phyloP scores from a whole-genome alignment of 805 yeast genomes.

The Ogataea corticis region DNA sequence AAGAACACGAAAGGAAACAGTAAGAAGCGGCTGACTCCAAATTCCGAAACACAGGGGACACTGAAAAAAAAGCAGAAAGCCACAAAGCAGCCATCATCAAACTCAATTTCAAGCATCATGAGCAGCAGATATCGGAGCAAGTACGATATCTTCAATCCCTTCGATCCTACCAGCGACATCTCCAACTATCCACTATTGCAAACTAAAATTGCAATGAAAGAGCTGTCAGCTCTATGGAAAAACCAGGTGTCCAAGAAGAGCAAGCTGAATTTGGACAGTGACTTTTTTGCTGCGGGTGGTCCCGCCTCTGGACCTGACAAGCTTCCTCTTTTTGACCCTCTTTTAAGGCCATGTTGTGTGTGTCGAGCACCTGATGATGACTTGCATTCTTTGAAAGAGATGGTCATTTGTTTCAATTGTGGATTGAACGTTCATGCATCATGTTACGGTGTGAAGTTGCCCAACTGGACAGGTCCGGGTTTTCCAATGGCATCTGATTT shows the following conservation, averaged over 20 bases:
- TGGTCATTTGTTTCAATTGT: constrained; percentile 62
- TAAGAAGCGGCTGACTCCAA: constrained; percentile 6
- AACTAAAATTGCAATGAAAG: constrained; percentile 23
- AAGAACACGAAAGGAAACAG: constrained; percentile 5
- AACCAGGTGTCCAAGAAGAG: constrained; percentile 15
- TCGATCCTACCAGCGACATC: constrained; percentile 11
- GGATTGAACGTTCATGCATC: constrained; percentile 67
- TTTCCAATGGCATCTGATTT: constrained; percentile 25
- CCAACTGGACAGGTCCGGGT: constrained; percentile 9
- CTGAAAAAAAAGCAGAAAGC: constrained; percentile 2
- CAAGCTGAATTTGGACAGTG: constrained; percentile 11
- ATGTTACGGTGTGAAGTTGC: constrained; percentile 59
- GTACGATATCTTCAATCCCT: constrained; percentile 26
- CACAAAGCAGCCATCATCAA: background rate
- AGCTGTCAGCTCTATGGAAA: constrained; percentile 24
- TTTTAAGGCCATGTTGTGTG: constrained; percentile 52
- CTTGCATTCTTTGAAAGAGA: constrained; percentile 36
- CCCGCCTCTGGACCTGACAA: constrained; percentile 5
- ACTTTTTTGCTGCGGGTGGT: background rate
- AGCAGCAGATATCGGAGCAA: constrained; percentile 27
- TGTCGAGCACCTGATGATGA: constrained; percentile 40
- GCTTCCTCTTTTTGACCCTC: constrained; percentile 26
- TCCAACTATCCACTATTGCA: constrained; percentile 20
- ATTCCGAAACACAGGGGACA: background rate
- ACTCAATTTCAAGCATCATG: constrained; percentile 13